Base-by-base conservation (phyloP, 768 basidiomycete genomes). In the Amanita molliuscula region DNA sequence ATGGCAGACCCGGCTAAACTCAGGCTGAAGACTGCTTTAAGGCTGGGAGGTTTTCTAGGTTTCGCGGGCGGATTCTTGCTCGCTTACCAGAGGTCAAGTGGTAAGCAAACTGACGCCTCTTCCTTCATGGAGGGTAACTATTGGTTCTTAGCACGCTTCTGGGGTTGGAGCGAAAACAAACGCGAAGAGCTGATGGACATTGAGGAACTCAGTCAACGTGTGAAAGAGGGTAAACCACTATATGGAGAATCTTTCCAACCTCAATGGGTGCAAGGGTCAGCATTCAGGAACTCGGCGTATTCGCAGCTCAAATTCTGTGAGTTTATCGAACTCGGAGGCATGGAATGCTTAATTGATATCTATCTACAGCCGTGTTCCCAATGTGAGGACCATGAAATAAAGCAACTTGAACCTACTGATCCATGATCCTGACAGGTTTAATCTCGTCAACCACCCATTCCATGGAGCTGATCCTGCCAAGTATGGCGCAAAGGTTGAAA, bases 81-180 rank as follows among this genome's bases (percentile, higher is more conserved):
- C 48, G 90, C 94, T 7, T 98, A 98, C 68, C 90, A 94, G 67
- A 75, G 84, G 48, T 91, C 89, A 29, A 86, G 84, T 59, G 72
- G 93, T 95, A 61, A 65, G 89, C 73, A 31, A 13, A 9, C 37
- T 47, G 62, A 38, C 58, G 49, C 53, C 57, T 33, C 46, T 42
- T 23, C 38, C 37, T 31, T 20, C 13, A 28, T 48, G 29, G 44
- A 29, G 35, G 15, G 36, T 57, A 18, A 58, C 44, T 20, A 53
- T 49, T 25, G 43, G 37, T 11, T 47, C 34, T 9, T 59, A 91
- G 88, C 79, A 62, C 90, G 91, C n/a, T 89, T 95, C 73, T 93
- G 88, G 89, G 91, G 91, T 46, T 94, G 90, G 91, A 69, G 79
- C 5, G 91, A 95, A 67, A 95, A 95, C 67, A 77, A 79, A 55